Percentiles rank a stretch among this genome's conserved stretches.
Evolutionary conservation across 2,329 filamentous ascomycete species (phyloP).

Genomic region (Trichoderma semiorbis): DNA sequence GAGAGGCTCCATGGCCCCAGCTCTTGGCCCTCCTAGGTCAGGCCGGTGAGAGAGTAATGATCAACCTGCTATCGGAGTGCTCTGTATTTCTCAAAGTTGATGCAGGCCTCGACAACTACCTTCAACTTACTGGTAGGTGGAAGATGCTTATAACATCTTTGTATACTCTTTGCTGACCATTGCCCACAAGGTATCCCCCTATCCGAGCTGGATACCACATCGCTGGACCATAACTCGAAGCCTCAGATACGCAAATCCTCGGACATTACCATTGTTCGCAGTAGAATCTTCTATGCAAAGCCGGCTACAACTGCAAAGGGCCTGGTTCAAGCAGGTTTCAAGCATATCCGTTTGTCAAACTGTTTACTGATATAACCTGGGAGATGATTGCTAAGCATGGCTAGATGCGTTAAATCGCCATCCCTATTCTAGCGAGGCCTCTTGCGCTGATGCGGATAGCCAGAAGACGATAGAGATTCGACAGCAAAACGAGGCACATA

Average conservation of each 20-base stretch:
- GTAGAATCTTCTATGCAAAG: slow-evolving; percentile 80
- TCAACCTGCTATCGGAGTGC: slow-evolving; percentile 71
- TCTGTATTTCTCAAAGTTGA: slow-evolving; percentile 68
- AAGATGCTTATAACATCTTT: not conserved
- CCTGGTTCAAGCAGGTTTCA: slow-evolving; percentile 68
- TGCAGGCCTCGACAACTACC: slow-evolving; percentile 61
- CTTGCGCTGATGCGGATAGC: not conserved
- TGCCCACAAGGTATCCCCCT: slow-evolving; percentile 45
- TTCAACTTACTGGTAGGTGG: slow-evolving; percentile 71
- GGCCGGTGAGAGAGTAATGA: slow-evolving; percentile 73
- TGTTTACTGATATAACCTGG: not conserved
- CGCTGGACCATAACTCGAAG: not conserved
- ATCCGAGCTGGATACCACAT: slow-evolving; percentile 37
- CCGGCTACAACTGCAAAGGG: slow-evolving; percentile 67
- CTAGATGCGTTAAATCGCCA: slow-evolving; percentile 76
- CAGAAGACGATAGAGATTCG: not conserved
- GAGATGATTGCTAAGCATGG: slow-evolving; percentile 19
- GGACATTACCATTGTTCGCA: slow-evolving; percentile 73
- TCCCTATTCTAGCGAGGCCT: slow-evolving; percentile 20
- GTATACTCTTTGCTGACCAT: not conserved
- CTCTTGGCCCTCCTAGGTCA: slow-evolving; percentile 71
- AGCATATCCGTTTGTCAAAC: slow-evolving; percentile 67
- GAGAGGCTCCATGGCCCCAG: slow-evolving; percentile 68
- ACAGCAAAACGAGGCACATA: slow-evolving; percentile 42
- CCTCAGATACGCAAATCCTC: slow-evolving; percentile 40